Evolutionary conservation across 75 land plant species (phyloP), one percentile per base, ranked within the genome.

Genomic region (Selaginella tamariscina): DNA sequence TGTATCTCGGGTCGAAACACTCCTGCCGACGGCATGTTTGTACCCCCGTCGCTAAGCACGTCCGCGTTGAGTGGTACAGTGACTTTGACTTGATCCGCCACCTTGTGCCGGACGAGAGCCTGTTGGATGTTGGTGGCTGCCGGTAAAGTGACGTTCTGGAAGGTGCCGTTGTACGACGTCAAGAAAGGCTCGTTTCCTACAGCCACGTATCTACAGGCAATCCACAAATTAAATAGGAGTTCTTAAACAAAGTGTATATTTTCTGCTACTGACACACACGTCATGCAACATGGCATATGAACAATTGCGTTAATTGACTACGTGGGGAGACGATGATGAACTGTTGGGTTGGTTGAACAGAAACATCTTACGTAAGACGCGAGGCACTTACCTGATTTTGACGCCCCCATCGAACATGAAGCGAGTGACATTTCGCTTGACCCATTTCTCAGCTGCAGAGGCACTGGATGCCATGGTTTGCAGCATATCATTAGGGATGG

Each of bases 161-260:
- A 59, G 26, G 18, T 59, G 8, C 62, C 62, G 26, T 59, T 59
- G 62, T 59, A 59, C 2, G 62, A 8, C 26, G 21, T 59, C 9
- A 59, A 23, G 26, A 59, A 59, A 23, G 62, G 62, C 62, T 59
- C 62, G 62, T 59, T 59, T 5, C 62, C 62, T 8, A 59, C 24
- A 5, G 62, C 62, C 49, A 39, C 49, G 49, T 39, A 39, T 15
- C 49, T 39, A 15, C 49, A 39, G 15, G 49, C 49, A 39, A 39
- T 5, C 49, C 5, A 39, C 49, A 39, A 39, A 39, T n/a, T n/a
- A n/a, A n/a, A n/a, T n/a, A n/a, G n/a, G n/a, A n/a, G n/a, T n/a
- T n/a, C n/a, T n/a, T n/a, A n/a, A n/a, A n/a, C n/a, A n/a, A n/a
- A n/a, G n/a, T n/a, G n/a, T n/a, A n/a, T n/a, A n/a, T n/a, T n/a